Evolutionary conservation across 345 rosid genomes (phyloP), one percentile per base, ranked within the genome.

Genomic region (Euphorbia tirucalli): DNA sequence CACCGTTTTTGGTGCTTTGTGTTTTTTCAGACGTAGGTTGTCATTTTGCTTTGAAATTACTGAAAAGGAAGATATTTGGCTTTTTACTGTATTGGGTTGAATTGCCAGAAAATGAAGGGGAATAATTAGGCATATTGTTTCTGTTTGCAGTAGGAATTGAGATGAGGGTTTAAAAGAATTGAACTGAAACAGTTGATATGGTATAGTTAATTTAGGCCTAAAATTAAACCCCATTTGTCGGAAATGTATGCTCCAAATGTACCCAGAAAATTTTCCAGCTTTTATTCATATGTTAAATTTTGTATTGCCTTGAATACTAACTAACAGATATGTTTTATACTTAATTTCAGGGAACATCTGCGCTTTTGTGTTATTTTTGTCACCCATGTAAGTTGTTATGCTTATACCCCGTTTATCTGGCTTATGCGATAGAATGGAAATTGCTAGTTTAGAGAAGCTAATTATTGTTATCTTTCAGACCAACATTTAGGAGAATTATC

Each of bases 401-500:
- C 24, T 22, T 44, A 13, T 44, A 8, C 52, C 52, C 52, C 50
- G 7, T 65, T 16, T 41, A 14, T 35, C 0, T 30, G 37, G 58
- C 4, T 44, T n/a, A 2, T 15, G 18, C 37, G 6, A 11, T 19
- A 22, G 10, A 1, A 43, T 43, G 50, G 55, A 28, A 24, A 11
- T 8, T 46, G 11, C 44, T 61, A 10, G 6, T 19, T 61, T 8
- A 37, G 5, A 25, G 64, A 70, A 41, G 5, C 32, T 28, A 64
- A 83, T 49, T 46, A 52, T 35, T 64, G 0, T 60, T 46, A 18
- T 4, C 3, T 9, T 30, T 31, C 85, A 85, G 89, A 80, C 82
- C 89, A 24, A 85, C 86, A 70, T 84, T 87, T 61, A 76, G 56
- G 74, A 87, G 89, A 79, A 85, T 87, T 13, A 76, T 79, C 43